Percentiles rank a stretch among this genome's conserved stretches.
Conservation (phyloP, 106 monocot species). For the Dioscorea dumetorum region DNA sequence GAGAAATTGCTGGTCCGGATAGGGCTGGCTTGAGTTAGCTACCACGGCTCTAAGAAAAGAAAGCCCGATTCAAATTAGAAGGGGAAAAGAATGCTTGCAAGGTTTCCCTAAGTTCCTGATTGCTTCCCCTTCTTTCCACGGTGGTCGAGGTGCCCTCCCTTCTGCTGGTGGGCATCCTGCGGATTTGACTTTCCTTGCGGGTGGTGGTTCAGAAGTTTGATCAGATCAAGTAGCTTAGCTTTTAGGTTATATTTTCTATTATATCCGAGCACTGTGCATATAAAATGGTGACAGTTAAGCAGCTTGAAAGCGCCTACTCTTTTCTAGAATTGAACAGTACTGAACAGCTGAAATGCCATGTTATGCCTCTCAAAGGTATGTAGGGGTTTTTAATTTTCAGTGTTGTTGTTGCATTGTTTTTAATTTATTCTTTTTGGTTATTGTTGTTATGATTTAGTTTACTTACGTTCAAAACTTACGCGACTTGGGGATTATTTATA, state of each 20-base stretch:
- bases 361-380: constrained; percentile 28
- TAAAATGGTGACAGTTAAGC: constrained; percentile 48
- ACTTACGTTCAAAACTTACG: too few relatives aligned
- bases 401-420: not conserved
- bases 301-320: constrained; percentile 31
- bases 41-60: constrained; percentile 72
- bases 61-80: constrained; percentile 37
- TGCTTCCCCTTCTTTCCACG: constrained; percentile 87
- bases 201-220: constrained; percentile 57
- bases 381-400: not conserved
- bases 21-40: constrained; percentile 61
- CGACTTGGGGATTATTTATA: too few relatives aligned
- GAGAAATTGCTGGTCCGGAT: constrained; percentile 53
- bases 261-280: not conserved
- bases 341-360: constrained; percentile 17
- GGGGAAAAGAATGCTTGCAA: constrained; percentile 55
- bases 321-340: constrained; percentile 26
- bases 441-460: not conserved
- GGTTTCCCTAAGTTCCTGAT: constrained; percentile 71
- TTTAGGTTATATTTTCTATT: too few relatives aligned
- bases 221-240: not conserved
- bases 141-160: constrained; percentile 84
- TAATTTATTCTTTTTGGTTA: not conserved
- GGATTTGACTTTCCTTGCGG: constrained; percentile 76
- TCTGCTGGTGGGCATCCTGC: constrained; percentile 93